These are phyloP conservation scores for Adiantum capillusveneris DNA, from an alignment of 75 land plant genomes.

Conservation along the genomic window DNA sequence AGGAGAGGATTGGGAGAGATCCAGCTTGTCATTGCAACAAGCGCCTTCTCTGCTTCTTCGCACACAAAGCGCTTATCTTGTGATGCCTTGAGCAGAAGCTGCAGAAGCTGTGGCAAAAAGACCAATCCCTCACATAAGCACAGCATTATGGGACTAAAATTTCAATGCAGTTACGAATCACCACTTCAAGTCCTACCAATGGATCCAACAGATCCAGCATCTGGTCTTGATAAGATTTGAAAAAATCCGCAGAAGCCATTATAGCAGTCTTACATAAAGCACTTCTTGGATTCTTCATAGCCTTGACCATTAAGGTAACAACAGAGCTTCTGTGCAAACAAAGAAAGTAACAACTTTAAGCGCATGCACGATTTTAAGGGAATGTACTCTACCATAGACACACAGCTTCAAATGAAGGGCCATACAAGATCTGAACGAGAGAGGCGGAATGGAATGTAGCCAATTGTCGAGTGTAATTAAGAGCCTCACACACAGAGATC, in stretches of 20 bases:
- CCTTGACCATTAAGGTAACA: conserved; percentile 36
- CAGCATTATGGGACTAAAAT: too few relatives aligned
- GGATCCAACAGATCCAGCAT: conserved; percentile 41
- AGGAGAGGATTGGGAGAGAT: conserved; percentile 48
- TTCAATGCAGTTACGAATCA: not conserved
- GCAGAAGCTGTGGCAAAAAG: conserved; percentile 37
- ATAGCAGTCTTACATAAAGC: conserved; percentile 62
- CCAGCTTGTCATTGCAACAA: conserved; percentile 31
- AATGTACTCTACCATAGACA: too few relatives aligned
- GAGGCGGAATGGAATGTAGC: conserved; percentile 41
- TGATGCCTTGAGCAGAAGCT: conserved; percentile 64
- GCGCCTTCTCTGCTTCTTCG: conserved; percentile 64
- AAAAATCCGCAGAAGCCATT: conserved; percentile 60
- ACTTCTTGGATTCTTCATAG: conserved; percentile 78
- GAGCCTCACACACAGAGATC: conserved; percentile 46
- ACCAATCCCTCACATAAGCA: too few relatives aligned
- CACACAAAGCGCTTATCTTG: conserved; percentile 79
- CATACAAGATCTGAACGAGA: conserved; percentile 44
- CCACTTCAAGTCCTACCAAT: conserved; percentile 22
- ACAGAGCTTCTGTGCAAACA: conserved; percentile 37
- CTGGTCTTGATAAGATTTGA: conserved; percentile 35
- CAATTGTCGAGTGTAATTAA: conserved; percentile 48
- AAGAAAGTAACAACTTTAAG: too few relatives aligned
- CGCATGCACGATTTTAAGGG: too few relatives aligned
- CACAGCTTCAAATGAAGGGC: too few relatives aligned